Percentiles rank a stretch among this genome's conserved stretches.
phyloP scores from a whole-genome alignment of 768 basidiomycete genomes.

The Leccinum barrowsii region DNA sequence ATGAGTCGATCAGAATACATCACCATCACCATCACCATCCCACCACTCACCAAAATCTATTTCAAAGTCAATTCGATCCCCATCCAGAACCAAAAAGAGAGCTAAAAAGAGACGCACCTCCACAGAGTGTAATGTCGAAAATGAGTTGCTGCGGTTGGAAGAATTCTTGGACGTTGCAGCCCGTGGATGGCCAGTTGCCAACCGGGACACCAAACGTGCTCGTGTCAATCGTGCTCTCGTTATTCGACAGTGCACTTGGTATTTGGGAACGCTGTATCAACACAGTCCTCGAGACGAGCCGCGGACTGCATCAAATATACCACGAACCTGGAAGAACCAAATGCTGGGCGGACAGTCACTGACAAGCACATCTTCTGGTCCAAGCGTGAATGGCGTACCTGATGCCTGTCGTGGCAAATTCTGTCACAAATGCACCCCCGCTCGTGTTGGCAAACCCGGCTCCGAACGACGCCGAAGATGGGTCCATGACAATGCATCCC shows the following conservation, averaged over 20 bases:
- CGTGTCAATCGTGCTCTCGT: constrained; percentile 51
- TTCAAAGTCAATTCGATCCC: constrained; percentile 16
- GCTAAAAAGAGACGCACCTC: constrained; percentile 37
- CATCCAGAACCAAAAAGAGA: not conserved
- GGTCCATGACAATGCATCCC: constrained; percentile 64
- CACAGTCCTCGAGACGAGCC: not conserved
- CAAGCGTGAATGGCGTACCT: constrained; percentile 41
- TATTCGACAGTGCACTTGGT: constrained; percentile 44
- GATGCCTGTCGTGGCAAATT: constrained; percentile 62
- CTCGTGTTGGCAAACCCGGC: constrained; percentile 58
- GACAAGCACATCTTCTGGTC: not conserved
- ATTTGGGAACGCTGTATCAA: constrained; percentile 36
- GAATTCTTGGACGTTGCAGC: constrained; percentile 51
- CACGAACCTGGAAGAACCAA: constrained; percentile 31
- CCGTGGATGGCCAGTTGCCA: constrained; percentile 60
- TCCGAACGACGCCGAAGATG: constrained; percentile 57
- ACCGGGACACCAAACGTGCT: constrained; percentile 61
- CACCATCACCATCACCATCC: not conserved
- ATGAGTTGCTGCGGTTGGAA: constrained; percentile 66
- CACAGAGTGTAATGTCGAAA: constrained; percentile 72
- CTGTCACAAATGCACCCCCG: constrained; percentile 76
- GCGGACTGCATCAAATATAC: not conserved
- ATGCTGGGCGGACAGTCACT: constrained; percentile 14
- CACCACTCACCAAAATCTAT: constrained; percentile 32
- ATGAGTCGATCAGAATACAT: constrained; percentile 5